phyloP scores from a whole-genome alignment of 2,329 filamentous ascomycete genomes.

The Trichothecium sympodiale region DNA sequence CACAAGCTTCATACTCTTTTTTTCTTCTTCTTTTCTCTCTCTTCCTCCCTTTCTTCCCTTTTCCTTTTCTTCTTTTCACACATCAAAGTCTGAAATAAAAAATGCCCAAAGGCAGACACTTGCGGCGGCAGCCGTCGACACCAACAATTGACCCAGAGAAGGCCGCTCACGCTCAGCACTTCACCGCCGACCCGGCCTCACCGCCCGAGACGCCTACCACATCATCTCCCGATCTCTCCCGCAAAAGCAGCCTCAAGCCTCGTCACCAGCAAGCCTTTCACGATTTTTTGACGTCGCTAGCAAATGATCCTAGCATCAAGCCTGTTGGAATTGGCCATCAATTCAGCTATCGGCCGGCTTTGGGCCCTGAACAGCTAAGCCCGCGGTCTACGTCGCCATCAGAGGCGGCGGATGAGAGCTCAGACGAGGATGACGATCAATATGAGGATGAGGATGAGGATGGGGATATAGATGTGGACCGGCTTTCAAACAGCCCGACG shows the following conservation, averaged over 20 bases:
- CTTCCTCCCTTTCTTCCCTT: conserved; percentile 1
- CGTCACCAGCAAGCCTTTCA: conserved; percentile 20
- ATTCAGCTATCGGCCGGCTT: conserved; percentile 26
- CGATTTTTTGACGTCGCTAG: conserved; percentile 17
- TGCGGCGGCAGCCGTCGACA: conserved; percentile 26
- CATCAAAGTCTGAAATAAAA: conserved; percentile 4
- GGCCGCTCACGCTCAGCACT: conserved; percentile 3
- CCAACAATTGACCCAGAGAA: conserved; percentile 23
- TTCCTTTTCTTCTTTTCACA: not conserved
- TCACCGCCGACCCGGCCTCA: conserved; percentile 29
- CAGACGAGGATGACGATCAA: conserved; percentile 8
- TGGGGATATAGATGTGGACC: not conserved
- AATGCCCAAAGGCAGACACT: conserved; percentile 21
- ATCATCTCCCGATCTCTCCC: conserved; percentile 21
- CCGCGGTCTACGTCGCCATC: conserved; percentile 24
- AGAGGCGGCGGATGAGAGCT: conserved; percentile 8
- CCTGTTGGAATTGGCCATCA: conserved; percentile 30
- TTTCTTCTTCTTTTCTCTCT: not conserved
- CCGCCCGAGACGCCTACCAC: conserved; percentile 35
- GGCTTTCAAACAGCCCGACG: too few species aligned
- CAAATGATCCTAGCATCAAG: conserved; percentile 28
- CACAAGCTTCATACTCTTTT: not conserved
- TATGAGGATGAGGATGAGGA: conserved; percentile 2
- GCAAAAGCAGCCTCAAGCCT: conserved; percentile 20
- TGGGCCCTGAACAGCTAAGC: conserved; percentile 23